Evolutionary conservation across 139 green algal species (phyloP), one percentile per base, ranked within the genome.

Genomic region (Closterium sp.): DNA sequence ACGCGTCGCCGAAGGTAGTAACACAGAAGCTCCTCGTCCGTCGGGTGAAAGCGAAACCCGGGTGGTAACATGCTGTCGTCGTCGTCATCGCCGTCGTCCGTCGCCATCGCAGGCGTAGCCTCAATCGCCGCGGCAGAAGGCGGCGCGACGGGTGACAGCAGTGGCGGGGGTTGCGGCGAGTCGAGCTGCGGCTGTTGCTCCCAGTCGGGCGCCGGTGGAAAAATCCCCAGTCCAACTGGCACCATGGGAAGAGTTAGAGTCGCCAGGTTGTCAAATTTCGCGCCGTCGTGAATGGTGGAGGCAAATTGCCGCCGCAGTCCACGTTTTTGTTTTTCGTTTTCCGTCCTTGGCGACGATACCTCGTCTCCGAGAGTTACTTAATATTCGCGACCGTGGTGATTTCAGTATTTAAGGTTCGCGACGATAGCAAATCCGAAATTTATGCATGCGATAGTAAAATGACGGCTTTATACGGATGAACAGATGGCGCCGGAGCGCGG

Each of bases 21-120:
- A 31, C 31, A 45, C 2, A 91, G 30, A 17, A 91, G 73, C 50
- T 91, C 89, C 6, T 91, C 89, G 31, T 91, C 89, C 70, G 89
- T 91, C 30, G 89, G 89, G 31, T 89, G 34, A 42, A 91, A 91
- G n/a, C 89, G 29, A 90, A 91, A 91, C 31, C 89, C 89, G 70
- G 89, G 89, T 24, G 89, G 89, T 79, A 79, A 79, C 62, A 79
- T 79, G 62, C 62, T 79, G 17, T 79, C 62, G 62, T 79, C 62
- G 62, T 73, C 50, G 50, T 73, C 50, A 2, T 79, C 62, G 62
- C 5, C 62, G 17, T 79, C 62, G 2, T 79, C 62, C 2, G 62
- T 79, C 62, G 62, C 62, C 24, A 27, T 79, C 19, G 62, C 17
- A 79, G 62, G 62, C 5, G 62, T 50, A 7, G 38, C 38, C 38